Base-by-base conservation (phyloP, 2,329 filamentous ascomycete species). In the Scedosporium apiospermum region DNA sequence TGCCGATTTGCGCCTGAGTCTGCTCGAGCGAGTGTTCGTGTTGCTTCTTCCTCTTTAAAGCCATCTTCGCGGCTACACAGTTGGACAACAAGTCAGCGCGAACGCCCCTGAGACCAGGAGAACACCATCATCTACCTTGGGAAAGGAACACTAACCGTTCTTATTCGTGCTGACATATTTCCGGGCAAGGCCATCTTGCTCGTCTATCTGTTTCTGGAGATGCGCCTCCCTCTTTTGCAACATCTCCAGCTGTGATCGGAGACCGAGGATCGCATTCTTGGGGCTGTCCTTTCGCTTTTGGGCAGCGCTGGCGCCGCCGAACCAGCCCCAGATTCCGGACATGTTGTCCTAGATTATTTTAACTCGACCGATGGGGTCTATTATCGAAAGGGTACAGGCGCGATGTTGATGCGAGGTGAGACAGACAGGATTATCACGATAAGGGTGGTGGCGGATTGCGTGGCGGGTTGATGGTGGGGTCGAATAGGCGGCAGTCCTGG, bases 161-260 rank as follows among this genome's bases (percentile, higher is more conserved):
- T 97, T 98, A 80, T 98, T 98, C 64, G 88, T 83, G 70, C 81
- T 86, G 63, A 97, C 88, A 66, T 95, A 88, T 82, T 97, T 97
- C 76, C 90, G 84, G 55, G 95, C 95, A 67, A 96, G 84, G 44
- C 83, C 83, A 70, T 96, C 91, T 75, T 98, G 93, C 75, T 98
- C 92, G 27, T 91, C 88, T 80, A 98, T 96, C 80, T 96, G 92
- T 66, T 84, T 89, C 76, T 95, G 89, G 65, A 98, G 78, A 73
- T 98, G 91, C 75, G 86, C 90, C 81, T 98, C 93, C 65, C 93
- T 85, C 83, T 99, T 99, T 78, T 96, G 91, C 72, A 99, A 83
- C 93, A 98, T 98, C 70, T 97, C 93, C 55, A 98, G 83, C 79
- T 97, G 93, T 71, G 88, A 84, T 69, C 95, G 87, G 71, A 99